Conservation (phyloP, 2,329 filamentous ascomycete genomes). For the Celoporthe dispersa region DNA sequence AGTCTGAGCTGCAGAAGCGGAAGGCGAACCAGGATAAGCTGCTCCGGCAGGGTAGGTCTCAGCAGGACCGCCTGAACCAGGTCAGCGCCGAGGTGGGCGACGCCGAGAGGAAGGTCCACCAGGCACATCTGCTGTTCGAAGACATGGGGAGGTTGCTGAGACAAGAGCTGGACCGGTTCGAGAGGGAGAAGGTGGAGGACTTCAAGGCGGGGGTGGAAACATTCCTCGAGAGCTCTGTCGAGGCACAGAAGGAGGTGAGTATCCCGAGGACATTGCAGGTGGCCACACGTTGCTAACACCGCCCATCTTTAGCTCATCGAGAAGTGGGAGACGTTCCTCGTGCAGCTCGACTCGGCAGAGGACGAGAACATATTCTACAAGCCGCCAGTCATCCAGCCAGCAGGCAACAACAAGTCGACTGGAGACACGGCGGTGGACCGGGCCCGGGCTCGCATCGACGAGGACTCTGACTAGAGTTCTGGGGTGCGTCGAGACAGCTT, state of each 20-base stretch:
- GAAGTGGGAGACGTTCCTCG: conserved; percentile 97
- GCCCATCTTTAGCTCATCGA: conserved; percentile 64
- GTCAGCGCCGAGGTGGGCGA: conserved; percentile 93
- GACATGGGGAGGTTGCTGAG: conserved; percentile 97
- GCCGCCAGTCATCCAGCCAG: conserved; percentile 60
- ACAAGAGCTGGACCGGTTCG: conserved; percentile 88
- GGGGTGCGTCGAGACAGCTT: conserved; percentile 25
- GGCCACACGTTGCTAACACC: not conserved
- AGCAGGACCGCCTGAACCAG: conserved; percentile 93
- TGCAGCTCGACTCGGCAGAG: conserved; percentile 94
- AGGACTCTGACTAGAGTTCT: conserved; percentile 59
- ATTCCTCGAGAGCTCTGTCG: conserved; percentile 93
- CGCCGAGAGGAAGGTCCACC: conserved; percentile 89
- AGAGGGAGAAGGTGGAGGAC: conserved; percentile 97
- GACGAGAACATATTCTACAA: conserved; percentile 73
- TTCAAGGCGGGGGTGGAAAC: conserved; percentile 99
- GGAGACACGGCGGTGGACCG: conserved; percentile 65
- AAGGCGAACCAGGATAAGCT: conserved; percentile 91
- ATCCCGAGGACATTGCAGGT: conserved; percentile 2
- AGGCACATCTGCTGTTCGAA: conserved; percentile 87
- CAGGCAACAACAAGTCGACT: conserved; percentile 47
- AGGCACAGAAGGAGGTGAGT: conserved; percentile 95
- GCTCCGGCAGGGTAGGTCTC: conserved; percentile 90
- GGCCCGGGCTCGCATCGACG: conserved; percentile 61
- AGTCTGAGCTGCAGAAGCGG: conserved; percentile 88